Evolutionary conservation across 2,329 filamentous ascomycete species (phyloP).

Genomic region (Exophiala sideris): DNA sequence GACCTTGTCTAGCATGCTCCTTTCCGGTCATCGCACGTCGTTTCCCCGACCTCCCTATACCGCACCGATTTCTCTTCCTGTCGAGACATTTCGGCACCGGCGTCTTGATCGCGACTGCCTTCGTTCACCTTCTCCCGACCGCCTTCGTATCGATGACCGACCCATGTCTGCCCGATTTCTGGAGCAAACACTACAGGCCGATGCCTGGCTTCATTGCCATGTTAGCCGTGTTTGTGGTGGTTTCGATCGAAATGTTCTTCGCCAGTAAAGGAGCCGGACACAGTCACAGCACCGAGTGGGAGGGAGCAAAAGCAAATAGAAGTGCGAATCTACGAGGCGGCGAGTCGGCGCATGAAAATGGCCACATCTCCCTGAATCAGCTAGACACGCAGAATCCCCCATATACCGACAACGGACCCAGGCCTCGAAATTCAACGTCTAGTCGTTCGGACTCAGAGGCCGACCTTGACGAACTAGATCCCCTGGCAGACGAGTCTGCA

Average conservation of each 20-base stretch:
- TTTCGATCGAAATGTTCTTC: slow-evolving; percentile 58
- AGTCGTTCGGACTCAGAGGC: slow-evolving; percentile 55
- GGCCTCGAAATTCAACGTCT: slow-evolving; percentile 15
- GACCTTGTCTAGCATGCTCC: slow-evolving; percentile 49
- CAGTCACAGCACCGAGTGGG: slow-evolving; percentile 54
- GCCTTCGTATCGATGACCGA: slow-evolving; percentile 65
- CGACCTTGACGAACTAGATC: slow-evolving; percentile 40
- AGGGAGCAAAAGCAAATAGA: slow-evolving; percentile 31
- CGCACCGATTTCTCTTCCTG: slow-evolving; percentile 57
- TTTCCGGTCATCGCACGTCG: slow-evolving; percentile 60
- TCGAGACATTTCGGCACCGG: slow-evolving; percentile 59
- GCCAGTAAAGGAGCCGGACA: slow-evolving; percentile 65
- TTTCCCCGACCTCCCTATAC: slow-evolving; percentile 59
- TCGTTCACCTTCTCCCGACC: slow-evolving; percentile 61
- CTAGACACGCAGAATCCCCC: slow-evolving; percentile 14
- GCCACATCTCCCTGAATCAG: slow-evolving; percentile 17
- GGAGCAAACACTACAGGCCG: slow-evolving; percentile 45
- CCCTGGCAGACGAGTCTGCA: slow-evolving; percentile 42
- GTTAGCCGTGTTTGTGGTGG: slow-evolving; percentile 43
- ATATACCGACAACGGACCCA: slow-evolving; percentile 14
- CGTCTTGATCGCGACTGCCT: slow-evolving; percentile 56
- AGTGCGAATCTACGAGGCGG: neutral
- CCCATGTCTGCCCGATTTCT: slow-evolving; percentile 54
- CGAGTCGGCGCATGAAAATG: slow-evolving; percentile 11
- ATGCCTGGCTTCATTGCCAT: slow-evolving; percentile 50